These are phyloP conservation scores for Agaricus sinodeliciosus DNA, from an alignment of 768 basidiomycete genomes.

Conservation along the genomic window DNA sequence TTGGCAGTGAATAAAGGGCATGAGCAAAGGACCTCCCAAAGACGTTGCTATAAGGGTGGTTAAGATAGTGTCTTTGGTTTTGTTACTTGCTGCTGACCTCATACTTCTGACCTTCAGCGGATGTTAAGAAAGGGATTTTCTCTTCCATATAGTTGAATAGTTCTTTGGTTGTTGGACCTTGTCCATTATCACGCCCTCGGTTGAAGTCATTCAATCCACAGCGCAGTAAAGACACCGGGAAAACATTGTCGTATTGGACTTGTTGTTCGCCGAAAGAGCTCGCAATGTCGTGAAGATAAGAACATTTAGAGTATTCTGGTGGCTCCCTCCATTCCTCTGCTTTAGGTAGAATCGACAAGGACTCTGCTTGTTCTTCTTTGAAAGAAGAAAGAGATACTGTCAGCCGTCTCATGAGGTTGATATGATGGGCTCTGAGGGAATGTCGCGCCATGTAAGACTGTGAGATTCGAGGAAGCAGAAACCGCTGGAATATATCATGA, in stretches of 20 bases:
- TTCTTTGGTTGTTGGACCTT: conserved; percentile 47
- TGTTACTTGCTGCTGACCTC: conserved; percentile 38
- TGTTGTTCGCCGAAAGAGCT: conserved; percentile 22
- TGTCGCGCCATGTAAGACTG: conserved; percentile 54
- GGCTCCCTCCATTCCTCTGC: conserved; percentile 45
- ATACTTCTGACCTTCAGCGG: conserved; percentile 42
- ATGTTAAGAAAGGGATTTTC: conserved; percentile 50
- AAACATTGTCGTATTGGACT: conserved; percentile 27
- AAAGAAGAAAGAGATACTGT: conserved; percentile 48
- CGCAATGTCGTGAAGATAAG: conserved; percentile 37
- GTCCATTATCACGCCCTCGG: conserved; percentile 26
- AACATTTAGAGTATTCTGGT: conserved; percentile 33
- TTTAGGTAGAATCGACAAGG: conserved; percentile 51
- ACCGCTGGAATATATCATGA: conserved; percentile 37
- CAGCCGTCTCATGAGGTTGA: conserved; percentile 46
- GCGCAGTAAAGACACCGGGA: conserved; percentile 52
- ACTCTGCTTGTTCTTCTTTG: conserved; percentile 48
- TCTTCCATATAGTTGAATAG: conserved; percentile 53
- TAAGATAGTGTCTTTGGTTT: background rate
- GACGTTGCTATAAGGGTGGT: conserved; percentile 27
- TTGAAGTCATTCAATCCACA: conserved; percentile 50
- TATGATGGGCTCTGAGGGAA: conserved; percentile 56
- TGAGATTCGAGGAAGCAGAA: conserved; percentile 60
- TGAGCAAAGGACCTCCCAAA: conserved; percentile 58
- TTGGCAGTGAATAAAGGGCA: conserved; percentile 44